Evolutionary conservation across 2,329 filamentous ascomycete species (phyloP), one percentile per base, ranked within the genome.

Genomic region (Ceratocystis eucalypticola): DNA sequence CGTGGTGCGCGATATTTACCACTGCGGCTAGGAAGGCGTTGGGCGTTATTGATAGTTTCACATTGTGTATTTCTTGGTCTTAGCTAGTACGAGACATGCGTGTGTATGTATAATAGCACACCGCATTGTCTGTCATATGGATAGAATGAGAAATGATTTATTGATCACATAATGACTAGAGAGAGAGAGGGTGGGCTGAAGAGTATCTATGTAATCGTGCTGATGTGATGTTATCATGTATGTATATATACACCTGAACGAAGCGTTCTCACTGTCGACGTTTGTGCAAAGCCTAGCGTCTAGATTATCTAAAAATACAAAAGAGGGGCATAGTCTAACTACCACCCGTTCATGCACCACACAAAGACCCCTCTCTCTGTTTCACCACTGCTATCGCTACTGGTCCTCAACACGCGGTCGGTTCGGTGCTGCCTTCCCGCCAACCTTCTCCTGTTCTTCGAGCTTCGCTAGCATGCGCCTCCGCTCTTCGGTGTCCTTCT

Each of bases 391-490:
- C 45, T 22, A 48, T 66, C 12, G 46, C 61, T 22, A 33, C 37
- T 66, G 61, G 15, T 50, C 63, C n/a, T 67, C 63, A 15, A 46
- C 57, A 2, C 61, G 61, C 68, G 66, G 65, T 67, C 74, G 72
- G 70, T 77, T 74, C 72, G 73, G 74, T 70, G 76, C 77, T 59
- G 78, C 75, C 70, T 80, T 77, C 8, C 83, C 83, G 6, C 82
- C 83, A 45, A 86, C 75, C 69, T 82, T 76, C 76, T 87, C 84
- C 44, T 75, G 79, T 67, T 74, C 72, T 68, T 72, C 69, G 65
- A 80, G 70, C 76, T 80, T 81, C 74, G 83, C 80, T 72, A 82
- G 78, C 73, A 83, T 81, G 66, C 74, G 73, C 69, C 77, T 75
- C 67, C 77, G 74, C 69, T 77, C 77, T 70, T 81, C 77, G 69